Conservation (phyloP, 2,329 filamentous ascomycete species). For the Hymenoscyphus fructigenus region DNA sequence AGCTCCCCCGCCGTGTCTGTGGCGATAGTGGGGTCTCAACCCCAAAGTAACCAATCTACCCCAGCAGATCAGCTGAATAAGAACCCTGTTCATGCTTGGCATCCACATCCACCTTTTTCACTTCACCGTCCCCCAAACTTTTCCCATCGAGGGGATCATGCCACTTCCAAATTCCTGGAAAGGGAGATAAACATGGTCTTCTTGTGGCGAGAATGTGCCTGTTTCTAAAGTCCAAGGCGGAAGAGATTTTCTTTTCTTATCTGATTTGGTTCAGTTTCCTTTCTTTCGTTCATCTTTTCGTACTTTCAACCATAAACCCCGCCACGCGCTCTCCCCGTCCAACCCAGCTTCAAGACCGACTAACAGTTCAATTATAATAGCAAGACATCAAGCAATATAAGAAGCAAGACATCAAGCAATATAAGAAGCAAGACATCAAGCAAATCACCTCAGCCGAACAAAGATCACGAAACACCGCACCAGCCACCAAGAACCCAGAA, state of each 20-base stretch:
- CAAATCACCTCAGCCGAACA: no score
- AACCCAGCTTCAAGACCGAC: no score
- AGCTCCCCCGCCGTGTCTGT: not conserved
- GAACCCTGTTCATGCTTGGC: not conserved
- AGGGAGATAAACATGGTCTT: not conserved
- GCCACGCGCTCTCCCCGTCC: no score
- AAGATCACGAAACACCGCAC: no score
- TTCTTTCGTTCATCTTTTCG: not conserved
- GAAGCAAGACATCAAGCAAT: no score
- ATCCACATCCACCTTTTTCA: not conserved
- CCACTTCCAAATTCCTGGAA: not conserved
- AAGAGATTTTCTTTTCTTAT: not conserved
- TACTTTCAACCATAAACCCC: no score
- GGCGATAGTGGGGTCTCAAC: not conserved
- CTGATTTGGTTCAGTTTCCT: not conserved
- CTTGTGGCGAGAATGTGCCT: not conserved
- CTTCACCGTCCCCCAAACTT: not conserved
- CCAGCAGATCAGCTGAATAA: constrained; percentile 1
- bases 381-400: no score
- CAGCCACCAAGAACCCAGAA: not conserved
- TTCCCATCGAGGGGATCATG: not conserved
- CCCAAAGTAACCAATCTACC: not conserved
- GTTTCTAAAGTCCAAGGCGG: not conserved
- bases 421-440: no score
- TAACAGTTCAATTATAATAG: no score